Evolutionary conservation across 2,329 filamentous ascomycete species (phyloP).

Genomic region (Talaromyces atroroseus): DNA sequence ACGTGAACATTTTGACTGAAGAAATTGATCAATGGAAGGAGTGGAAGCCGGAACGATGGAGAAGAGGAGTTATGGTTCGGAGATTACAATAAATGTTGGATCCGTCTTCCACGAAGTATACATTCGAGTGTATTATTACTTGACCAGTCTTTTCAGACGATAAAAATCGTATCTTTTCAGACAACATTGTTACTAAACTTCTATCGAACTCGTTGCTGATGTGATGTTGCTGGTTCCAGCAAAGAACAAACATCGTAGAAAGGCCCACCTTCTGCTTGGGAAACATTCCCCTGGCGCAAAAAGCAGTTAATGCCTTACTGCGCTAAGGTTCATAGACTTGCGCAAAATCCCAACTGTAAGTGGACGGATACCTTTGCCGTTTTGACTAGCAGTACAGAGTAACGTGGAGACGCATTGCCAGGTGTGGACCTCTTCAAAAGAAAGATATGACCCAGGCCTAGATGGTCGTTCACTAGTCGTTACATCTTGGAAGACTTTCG

Average conservation of each 20-base stretch:
- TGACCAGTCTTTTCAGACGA: neutral
- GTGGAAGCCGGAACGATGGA: neutral
- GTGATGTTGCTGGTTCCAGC: neutral
- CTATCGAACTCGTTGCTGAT: too few species aligned
- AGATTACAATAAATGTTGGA: neutral
- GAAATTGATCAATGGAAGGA: constrained; percentile 6
- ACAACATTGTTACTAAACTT: too few species aligned
- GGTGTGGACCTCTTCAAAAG: neutral
- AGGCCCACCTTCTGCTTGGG: too few species aligned
- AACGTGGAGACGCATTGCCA: neutral
- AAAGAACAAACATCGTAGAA: too few species aligned
- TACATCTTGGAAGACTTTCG: neutral
- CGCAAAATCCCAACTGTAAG: too few species aligned
- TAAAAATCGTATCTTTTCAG: neutral
- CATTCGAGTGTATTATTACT: too few species aligned
- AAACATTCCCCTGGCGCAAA: too few species aligned
- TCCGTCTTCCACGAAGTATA: too few species aligned
- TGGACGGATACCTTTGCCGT: neutral
- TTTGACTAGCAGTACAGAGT: neutral
- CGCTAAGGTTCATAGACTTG: too few species aligned
- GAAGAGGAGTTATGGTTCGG: constrained; percentile 8
- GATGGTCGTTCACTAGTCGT: too few species aligned
- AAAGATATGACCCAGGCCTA: neutral
- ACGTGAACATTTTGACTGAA: neutral
- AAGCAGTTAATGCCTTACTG: too few species aligned